These are phyloP conservation scores for Xylariaceae sp. DNA, from an alignment of 2,329 filamentous ascomycete species.

Conservation along the genomic window DNA sequence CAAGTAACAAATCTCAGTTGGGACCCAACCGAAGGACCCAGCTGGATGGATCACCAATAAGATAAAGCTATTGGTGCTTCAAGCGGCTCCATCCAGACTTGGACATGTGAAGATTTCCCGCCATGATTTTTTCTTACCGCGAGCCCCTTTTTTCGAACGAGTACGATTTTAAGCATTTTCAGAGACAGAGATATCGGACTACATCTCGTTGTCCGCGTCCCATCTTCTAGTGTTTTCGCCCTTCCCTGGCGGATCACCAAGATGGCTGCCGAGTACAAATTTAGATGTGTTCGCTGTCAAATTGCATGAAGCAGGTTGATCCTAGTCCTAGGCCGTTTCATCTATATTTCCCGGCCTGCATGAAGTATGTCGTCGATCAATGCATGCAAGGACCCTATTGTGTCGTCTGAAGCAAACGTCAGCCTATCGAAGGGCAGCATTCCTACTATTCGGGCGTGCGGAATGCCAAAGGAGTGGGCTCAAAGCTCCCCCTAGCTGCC, in stretches of 20 bases:
- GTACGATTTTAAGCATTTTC: background rate
- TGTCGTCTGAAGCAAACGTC: slow-evolving; percentile 2
- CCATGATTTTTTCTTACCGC: background rate
- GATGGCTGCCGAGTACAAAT: background rate
- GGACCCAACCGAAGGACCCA: slow-evolving; percentile 21
- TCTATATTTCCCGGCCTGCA: slow-evolving; percentile 4
- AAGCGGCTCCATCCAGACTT: background rate
- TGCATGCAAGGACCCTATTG: background rate
- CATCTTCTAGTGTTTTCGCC: background rate
- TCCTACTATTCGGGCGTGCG: background rate
- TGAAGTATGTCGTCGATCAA: slow-evolving; percentile 19
- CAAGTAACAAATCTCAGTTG: too few relatives aligned
- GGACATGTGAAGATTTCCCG: background rate
- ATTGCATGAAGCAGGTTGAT: slow-evolving; percentile 18
- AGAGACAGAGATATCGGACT: too few relatives aligned
- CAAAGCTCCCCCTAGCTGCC: too few relatives aligned
- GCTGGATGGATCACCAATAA: slow-evolving; percentile 22
- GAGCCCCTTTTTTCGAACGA: background rate
- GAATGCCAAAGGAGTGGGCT: background rate
- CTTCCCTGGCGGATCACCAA: slow-evolving; percentile 6
- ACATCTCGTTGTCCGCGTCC: background rate
- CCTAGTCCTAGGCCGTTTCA: slow-evolving; percentile 6
- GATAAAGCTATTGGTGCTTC: background rate
- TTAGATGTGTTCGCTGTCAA: background rate
- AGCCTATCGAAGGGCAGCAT: background rate